Conservation (phyloP, 192 early-diverging fungal species). For the Gaertneriomyces semiglobifer region DNA sequence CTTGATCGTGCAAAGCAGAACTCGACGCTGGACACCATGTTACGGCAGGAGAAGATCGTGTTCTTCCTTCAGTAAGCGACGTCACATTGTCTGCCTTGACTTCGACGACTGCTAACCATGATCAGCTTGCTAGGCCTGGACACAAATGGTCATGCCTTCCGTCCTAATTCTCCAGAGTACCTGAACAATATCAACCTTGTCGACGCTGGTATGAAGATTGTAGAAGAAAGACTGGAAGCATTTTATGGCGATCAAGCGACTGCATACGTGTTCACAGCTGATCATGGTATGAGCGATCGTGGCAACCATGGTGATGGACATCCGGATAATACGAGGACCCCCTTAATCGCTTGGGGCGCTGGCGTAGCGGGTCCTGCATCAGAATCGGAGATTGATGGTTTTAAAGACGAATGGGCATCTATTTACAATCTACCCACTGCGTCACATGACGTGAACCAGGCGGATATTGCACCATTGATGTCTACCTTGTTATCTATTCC, state of each 20-base stretch:
- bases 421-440: too few relatives aligned
- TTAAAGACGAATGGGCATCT: too few relatives aligned
- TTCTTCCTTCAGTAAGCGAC: conserved; percentile 77
- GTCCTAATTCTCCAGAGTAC: conserved; percentile 83
- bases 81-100: neutral
- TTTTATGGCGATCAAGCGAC: conserved; percentile 79
- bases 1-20: conserved; percentile 52
- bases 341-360: conserved; percentile 92
- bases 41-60: conserved; percentile 74
- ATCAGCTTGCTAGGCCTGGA: conserved; percentile 81
- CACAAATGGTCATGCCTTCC: conserved; percentile 87
- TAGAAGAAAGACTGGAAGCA: conserved; percentile 66
- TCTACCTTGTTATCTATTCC: conserved; percentile 79
- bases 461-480: conserved; percentile 96
- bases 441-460: conserved; percentile 75
- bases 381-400: too few relatives aligned
- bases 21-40: conserved; percentile 45
- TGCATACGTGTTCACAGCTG: conserved; percentile 87
- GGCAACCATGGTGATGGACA: conserved; percentile 93
- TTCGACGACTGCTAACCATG: neutral
- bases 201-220: conserved; percentile 67
- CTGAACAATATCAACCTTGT: conserved; percentile 80
- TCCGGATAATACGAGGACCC: conserved; percentile 91
- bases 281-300: conserved; percentile 94
- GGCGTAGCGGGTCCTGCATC: conserved; percentile 65